Percentiles rank a stretch among this genome's conserved stretches.
phyloP scores from a whole-genome alignment of 768 basidiomycete species.

The Boletus patriciae region DNA sequence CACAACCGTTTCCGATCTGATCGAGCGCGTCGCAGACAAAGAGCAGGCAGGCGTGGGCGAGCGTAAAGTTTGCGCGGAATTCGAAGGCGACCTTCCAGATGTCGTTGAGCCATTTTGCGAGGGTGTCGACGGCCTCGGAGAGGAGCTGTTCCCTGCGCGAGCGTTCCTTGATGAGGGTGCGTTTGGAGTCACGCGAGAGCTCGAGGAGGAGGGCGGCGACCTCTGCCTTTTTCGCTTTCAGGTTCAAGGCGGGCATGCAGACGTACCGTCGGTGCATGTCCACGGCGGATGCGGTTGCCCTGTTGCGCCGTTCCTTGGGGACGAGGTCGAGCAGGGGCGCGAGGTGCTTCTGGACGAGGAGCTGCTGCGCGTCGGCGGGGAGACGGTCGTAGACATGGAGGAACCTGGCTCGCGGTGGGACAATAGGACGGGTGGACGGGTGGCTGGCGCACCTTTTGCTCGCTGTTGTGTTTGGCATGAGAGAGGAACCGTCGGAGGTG shows the following conservation, averaged over 20 bases:
- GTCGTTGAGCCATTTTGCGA: constrained; percentile 59
- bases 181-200: constrained; percentile 53
- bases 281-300: constrained; percentile 42
- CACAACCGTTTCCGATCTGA: constrained; percentile 41
- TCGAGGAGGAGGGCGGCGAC: constrained; percentile 52
- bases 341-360: constrained; percentile 51
- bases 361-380: constrained; percentile 52
- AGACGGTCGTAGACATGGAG: constrained; percentile 47
- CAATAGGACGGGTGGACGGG: background rate
- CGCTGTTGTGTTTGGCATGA: no score
- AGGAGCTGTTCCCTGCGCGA: constrained; percentile 57
- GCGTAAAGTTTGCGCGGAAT: constrained; percentile 47
- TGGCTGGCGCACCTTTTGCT: constrained; percentile 11
- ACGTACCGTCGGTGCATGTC: constrained; percentile 40
- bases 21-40: constrained; percentile 49
- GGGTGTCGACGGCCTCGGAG: constrained; percentile 52
- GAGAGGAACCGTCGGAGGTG: no score
- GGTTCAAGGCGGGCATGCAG: constrained; percentile 49
- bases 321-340: constrained; percentile 47
- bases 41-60: constrained; percentile 58
- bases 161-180: constrained; percentile 50
- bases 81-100: constrained; percentile 67
- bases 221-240: constrained; percentile 55
- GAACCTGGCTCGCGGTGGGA: constrained; percentile 38
- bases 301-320: constrained; percentile 38